Evolutionary conservation across 257 asterid species (phyloP), one percentile per base, ranked within the genome.

Genomic region (Nicotiana obtusifolia): DNA sequence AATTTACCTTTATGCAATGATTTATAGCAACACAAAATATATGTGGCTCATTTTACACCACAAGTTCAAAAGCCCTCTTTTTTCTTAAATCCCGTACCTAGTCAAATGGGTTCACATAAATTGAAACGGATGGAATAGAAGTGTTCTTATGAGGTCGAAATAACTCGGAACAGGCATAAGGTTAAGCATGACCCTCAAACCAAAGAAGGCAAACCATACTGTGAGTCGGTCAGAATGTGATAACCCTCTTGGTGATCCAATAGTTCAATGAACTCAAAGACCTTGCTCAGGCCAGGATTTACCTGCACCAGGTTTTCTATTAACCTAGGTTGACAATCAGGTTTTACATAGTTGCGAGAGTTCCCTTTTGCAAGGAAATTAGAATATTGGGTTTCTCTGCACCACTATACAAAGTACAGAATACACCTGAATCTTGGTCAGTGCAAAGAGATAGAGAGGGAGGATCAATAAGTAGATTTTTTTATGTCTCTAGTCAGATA

Each of bases 121-220:
- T 30, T 30, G 4, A 30, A 30, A 30, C 33, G 33, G 5, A 30
- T 3, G 33, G 33, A 30, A 5, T 30, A 41, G 17, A n/a, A 41
- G n/a, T 20, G n/a, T 41, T n/a, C 57, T 37, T 41, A 41, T 69
- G 57, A 69, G 77, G 53, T 41, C 33, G 20, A 41, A 69, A 68
- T 68, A 35, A 68, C 56, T 37, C 77, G 37, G 77, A 68, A 68
- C 56, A 69, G 77, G 77, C 77, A 68, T 37, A 61, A 61, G 77
- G 41, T 53, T 35, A 69, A 69, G 77, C 31, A 20, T 3, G 77
- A 69, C 33, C 57, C 44, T 69, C 77, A 37, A 69, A 41, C 77
- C 77, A 69, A 69, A 37, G 56, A 69, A 13, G 57, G 77, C 31
- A 37, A 19, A 69, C 33, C 77, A 37, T 69, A 69, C 13, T n/a